Evolutionary conservation across 768 basidiomycete species (phyloP), one percentile per base, ranked within the genome.

Genomic region (Suillus subluteus): DNA sequence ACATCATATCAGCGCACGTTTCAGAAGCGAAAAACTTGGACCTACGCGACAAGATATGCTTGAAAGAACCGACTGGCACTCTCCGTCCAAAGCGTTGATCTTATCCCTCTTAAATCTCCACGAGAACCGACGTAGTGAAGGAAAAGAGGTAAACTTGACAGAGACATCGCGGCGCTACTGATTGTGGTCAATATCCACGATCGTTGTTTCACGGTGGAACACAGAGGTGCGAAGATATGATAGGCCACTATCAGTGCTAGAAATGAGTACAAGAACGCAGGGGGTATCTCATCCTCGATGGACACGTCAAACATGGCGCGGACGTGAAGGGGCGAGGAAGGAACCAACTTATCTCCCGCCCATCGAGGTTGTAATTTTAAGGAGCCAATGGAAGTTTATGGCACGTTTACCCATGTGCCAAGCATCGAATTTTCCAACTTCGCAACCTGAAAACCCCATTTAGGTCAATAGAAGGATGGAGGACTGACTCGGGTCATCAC

Each of bases 111-210:
- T 32, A 79, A 69, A 37, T 72, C 73, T 16, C 75, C 79, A 32
- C 74, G 69, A 18, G 66, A 64, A 23, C 58, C 26, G 23, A 73
- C 54, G 69, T 74, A 78, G 58, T 78, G 76, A 55, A 54, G 73
- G 23, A 80, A 68, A 71, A 79, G 80, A 0, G 85, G 84, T 8
- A 83, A 55, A 62, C 83, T 83, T 62, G 72, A 65, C 6, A 81
- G 3, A 18, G 80, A 78, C 84, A 85, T 85, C 46, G 68, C 56
- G 1, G 74, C 73, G 64, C 82, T 83, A 1, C 81, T 76, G 63
- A 81, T 65, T 1, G 75, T 73, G 2, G 84, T 83, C 52, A 87
- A 75, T 55, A 86, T 73, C 81, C 86, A 87, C 55, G 86, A 76
- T 35, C 74, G 74, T 67, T 87, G 81, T 70, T 82, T 81, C 44